phyloP scores from a whole-genome alignment of 2,329 filamentous ascomycete genomes.

The Claviceps maximensis region DNA sequence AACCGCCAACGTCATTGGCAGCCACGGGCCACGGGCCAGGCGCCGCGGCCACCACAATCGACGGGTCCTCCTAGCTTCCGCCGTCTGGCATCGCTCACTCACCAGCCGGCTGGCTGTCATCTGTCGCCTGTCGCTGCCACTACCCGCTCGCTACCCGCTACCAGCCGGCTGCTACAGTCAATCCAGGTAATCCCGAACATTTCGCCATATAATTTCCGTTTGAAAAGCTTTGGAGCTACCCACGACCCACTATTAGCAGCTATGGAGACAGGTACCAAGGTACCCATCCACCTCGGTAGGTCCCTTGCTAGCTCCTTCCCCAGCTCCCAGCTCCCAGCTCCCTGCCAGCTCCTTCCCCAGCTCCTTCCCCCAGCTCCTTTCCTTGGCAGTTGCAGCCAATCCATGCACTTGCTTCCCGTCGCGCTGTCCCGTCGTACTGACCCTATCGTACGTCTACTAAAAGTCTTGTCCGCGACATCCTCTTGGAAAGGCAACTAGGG shows the following conservation, averaged over 20 bases:
- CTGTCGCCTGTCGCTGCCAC: background rate
- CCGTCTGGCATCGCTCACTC: no score
- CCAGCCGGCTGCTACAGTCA: background rate
- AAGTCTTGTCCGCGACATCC: background rate
- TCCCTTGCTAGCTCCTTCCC: no score
- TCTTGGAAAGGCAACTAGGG: background rate
- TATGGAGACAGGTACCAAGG: no score
- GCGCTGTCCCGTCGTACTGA: background rate
- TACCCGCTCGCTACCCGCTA: no score
- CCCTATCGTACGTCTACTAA: background rate
- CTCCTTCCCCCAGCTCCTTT: background rate
- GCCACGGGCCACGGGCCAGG: background rate
- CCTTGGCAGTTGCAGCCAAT: constrained; percentile 1
- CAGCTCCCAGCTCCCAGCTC: background rate
- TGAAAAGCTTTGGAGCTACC: no score
- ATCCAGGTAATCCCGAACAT: no score
- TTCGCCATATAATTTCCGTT: no score
- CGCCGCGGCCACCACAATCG: background rate
- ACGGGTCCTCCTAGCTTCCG: background rate
- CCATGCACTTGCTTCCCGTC: background rate
- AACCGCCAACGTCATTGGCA: constrained; percentile 1
- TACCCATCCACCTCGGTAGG: no score
- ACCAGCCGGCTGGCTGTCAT: background rate
- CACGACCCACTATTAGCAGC: no score
- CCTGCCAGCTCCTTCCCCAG: background rate